Evolutionary conservation across 371 early-diverging fungal species (phyloP).

Genomic region (Capillidium heterosporum): DNA sequence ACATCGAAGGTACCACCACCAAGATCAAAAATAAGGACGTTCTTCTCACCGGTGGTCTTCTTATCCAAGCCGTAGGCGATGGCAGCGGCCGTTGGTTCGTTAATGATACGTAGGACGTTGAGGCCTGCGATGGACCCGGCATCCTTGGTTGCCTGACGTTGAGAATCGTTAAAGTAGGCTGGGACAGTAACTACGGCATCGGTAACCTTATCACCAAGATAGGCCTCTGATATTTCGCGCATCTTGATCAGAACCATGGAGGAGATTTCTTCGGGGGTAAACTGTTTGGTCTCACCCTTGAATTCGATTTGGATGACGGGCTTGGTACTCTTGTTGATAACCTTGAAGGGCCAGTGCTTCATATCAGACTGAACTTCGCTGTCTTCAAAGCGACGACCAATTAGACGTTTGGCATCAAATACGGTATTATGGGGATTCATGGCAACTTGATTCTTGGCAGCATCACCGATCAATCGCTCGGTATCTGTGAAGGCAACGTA

Average conservation of each 20-base stretch:
- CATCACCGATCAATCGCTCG: conserved; percentile 61
- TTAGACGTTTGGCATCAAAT: too few relatives aligned
- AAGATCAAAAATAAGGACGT: conserved; percentile 76
- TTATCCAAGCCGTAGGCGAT: conserved; percentile 80
- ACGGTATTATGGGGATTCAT: conserved; percentile 90
- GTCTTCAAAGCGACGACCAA: conserved; percentile 72
- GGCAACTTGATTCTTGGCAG: conserved; percentile 77
- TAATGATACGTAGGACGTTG: conserved; percentile 63
- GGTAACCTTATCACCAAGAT: conserved; percentile 74
- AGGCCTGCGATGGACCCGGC: conserved; percentile 63
- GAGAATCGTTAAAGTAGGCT: too few relatives aligned
- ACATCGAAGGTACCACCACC: conserved; percentile 96
- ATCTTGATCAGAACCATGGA: conserved; percentile 88
- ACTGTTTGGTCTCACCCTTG: conserved; percentile 74
- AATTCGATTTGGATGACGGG: conserved; percentile 61
- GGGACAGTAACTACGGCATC: conserved; percentile 94
- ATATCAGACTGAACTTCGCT: conserved; percentile 73
- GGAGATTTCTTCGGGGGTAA: conserved; percentile 90
- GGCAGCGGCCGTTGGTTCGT: conserved; percentile 92
- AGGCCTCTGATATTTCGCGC: conserved; percentile 92
- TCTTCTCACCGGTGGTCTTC: conserved; percentile 33
- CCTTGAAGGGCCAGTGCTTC: conserved; percentile 79
- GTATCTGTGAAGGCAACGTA: conserved; percentile 78
- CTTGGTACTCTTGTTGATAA: conserved; percentile 57
- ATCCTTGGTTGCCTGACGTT: too few relatives aligned